Percentiles rank a stretch among this genome's conserved stretches.
phyloP scores from a whole-genome alignment of 768 basidiomycete species.

The Leccinum rimulosum region DNA sequence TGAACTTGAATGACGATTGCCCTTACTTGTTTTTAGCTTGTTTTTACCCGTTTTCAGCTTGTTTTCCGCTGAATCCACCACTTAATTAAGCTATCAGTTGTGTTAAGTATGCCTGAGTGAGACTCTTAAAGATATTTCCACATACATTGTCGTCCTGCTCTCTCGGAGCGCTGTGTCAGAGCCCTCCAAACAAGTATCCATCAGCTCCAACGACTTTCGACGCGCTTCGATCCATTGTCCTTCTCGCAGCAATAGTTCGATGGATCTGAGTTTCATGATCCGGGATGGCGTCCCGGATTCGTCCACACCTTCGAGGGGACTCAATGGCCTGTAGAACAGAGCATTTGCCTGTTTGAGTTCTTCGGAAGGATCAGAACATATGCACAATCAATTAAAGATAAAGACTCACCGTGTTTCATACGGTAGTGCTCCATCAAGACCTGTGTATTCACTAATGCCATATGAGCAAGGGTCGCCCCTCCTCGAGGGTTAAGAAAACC shows the following conservation, averaged over 20 bases:
- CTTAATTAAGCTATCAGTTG: no score
- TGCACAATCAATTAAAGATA: not conserved
- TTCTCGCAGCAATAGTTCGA: constrained; percentile 45
- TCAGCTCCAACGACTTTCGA: constrained; percentile 47
- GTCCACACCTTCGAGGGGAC: constrained; percentile 39
- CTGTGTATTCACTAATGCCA: constrained; percentile 63
- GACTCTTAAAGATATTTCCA: no score
- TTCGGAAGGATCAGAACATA: constrained; percentile 26
- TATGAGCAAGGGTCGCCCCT: constrained; percentile 49
- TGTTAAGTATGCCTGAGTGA: no score
- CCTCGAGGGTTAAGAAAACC: constrained; percentile 58
- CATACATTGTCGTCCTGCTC: no score
- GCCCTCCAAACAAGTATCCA: constrained; percentile 53
- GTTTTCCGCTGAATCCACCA: no score
- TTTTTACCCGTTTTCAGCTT: no score
- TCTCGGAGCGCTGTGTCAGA: no score
- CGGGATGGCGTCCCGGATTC: constrained; percentile 34
- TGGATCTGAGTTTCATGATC: constrained; percentile 34
- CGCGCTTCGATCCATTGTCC: constrained; percentile 51
- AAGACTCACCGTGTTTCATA: constrained; percentile 64
- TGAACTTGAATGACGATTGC: no score
- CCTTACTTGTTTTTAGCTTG: no score
- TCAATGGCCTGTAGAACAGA: constrained; percentile 63
- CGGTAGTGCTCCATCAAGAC: constrained; percentile 76
- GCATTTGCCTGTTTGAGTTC: constrained; percentile 60